Conservation (phyloP, 2,329 filamentous ascomycete species). For the Calonectria montana region DNA sequence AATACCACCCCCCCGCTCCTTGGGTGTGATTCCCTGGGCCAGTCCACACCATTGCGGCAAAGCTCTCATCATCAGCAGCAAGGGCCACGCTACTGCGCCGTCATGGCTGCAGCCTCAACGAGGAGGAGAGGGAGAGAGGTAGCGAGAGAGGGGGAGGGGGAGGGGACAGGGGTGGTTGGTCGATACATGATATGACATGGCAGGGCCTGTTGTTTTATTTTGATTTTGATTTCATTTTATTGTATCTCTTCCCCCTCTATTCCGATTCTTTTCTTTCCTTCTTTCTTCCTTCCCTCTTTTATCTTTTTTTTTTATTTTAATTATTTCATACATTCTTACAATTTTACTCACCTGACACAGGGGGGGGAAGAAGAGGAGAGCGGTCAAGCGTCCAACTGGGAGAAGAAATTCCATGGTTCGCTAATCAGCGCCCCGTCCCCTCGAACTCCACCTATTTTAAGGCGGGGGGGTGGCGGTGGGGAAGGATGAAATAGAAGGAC, state of each 20-base stretch:
- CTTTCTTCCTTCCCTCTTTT: not conserved
- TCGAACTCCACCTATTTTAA: not conserved
- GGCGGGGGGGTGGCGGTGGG: not conserved
- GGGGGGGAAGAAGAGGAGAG: not conserved
- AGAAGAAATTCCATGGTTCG: not conserved
- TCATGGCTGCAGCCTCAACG: not conserved
- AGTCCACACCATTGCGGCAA: not conserved
- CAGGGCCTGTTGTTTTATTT: not conserved
- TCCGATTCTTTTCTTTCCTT: not conserved
- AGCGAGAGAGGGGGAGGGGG: too few species aligned
- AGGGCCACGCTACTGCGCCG: not conserved
- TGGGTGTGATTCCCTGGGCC: not conserved
- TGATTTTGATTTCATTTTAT: not conserved
- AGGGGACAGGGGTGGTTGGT: too few species aligned
- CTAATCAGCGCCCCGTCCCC: not conserved
- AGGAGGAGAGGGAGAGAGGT: not conserved
- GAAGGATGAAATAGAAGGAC: not conserved
- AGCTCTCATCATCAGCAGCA: not conserved
- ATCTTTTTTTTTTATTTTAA: not conserved
- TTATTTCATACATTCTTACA: too few species aligned
- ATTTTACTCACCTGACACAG: not conserved
- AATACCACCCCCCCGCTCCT: not conserved
- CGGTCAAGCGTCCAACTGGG: constrained; percentile 9
- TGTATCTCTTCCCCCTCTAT: not conserved
- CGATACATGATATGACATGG: not conserved